phyloP scores from a whole-genome alignment of 495 filamentous ascomycete species.

The Annulohypoxylon moriforme region DNA sequence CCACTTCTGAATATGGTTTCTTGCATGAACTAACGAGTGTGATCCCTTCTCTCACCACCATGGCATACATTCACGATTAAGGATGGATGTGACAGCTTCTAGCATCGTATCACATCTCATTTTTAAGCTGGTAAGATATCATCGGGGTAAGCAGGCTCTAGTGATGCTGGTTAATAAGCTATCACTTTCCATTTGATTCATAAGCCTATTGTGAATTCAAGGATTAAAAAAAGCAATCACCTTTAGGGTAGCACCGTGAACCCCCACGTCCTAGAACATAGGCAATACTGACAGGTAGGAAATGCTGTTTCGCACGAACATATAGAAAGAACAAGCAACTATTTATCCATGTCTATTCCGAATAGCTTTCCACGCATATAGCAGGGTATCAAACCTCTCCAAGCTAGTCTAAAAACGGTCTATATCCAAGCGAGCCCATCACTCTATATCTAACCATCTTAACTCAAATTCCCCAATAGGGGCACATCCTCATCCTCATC shows the following conservation, averaged over 20 bases:
- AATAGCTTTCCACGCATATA: neutral
- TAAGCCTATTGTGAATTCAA: neutral
- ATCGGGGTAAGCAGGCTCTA: neutral
- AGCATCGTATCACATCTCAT: neutral
- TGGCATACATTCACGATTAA: neutral
- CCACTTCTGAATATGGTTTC: neutral
- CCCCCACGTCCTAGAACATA: neutral
- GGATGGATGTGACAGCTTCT: neutral
- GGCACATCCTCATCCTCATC: conserved; percentile 48
- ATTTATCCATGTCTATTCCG: neutral
- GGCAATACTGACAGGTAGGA: neutral
- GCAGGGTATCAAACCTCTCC: neutral
- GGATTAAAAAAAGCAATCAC: neutral
- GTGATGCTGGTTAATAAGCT: neutral
- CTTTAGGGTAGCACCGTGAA: neutral
- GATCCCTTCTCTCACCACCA: neutral
- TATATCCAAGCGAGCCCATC: neutral
- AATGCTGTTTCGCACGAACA: neutral
- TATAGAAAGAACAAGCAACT: neutral
- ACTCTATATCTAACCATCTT: neutral
- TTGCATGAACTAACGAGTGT: neutral
- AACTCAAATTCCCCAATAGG: conserved; percentile 41
- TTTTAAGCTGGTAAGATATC: neutral
- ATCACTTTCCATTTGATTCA: neutral
- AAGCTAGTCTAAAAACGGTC: neutral